Conservation (phyloP, 179 eudicot genomes). For the Silene vulgaris region DNA sequence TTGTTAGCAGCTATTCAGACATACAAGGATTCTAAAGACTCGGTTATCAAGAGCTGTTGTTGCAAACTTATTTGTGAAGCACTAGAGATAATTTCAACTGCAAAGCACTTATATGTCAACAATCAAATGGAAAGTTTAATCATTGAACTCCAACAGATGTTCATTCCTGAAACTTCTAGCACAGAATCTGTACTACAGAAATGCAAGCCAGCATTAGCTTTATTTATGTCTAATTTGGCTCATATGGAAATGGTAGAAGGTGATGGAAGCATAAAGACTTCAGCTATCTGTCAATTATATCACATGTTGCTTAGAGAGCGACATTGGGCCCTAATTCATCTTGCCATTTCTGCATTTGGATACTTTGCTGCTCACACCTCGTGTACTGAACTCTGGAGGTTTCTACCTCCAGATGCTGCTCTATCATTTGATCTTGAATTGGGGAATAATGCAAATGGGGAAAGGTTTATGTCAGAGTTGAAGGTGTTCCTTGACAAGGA, state of each 20-base stretch:
- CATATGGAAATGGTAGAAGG: conserved; percentile 51
- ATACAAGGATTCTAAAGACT: conserved; percentile 39
- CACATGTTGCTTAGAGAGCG: conserved; percentile 76
- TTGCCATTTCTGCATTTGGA: conserved; percentile 67
- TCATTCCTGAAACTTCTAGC: conserved; percentile 41
- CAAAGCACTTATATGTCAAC: conserved; percentile 53
- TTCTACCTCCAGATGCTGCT: conserved; percentile 79
- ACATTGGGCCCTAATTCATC: conserved; percentile 86
- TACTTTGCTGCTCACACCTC: conserved; percentile 82
- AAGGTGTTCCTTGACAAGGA: conserved; percentile 82
- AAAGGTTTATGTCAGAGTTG: conserved; percentile 73
- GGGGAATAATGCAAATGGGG: conserved; percentile 49
- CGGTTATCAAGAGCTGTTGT: conserved; percentile 35
- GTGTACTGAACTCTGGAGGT: conserved; percentile 81
- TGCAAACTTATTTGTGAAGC: conserved; percentile 61
- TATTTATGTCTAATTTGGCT: conserved; percentile 74
- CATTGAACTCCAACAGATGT: conserved; percentile 57
- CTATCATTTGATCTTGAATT: conserved; percentile 67
- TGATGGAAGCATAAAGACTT: conserved; percentile 43
- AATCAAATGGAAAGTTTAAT: conserved; percentile 66
- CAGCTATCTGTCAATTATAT: conserved; percentile 60
- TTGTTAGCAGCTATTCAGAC: conserved; percentile 43
- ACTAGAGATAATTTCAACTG: conserved; percentile 49
- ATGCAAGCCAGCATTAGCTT: conserved; percentile 74
- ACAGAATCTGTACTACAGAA: conserved; percentile 40